Base-by-base conservation (phyloP, 1,284 basidiomycete species). In the Pseudozyma tsukubaensis region DNA sequence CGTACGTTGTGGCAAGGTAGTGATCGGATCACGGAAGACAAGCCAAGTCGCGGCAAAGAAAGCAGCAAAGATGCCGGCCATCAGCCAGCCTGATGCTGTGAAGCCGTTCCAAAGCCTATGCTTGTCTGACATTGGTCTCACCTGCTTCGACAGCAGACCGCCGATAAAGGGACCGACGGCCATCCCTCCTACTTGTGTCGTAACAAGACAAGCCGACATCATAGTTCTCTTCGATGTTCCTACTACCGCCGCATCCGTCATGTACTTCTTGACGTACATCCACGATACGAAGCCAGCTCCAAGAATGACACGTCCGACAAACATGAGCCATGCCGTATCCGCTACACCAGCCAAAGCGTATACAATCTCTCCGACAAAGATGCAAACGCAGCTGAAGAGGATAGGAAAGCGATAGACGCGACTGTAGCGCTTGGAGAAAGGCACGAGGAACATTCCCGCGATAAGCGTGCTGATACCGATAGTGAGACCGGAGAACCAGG, bases 401-500 rank as follows among this genome's bases (percentile, higher is more conserved):
- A 76, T 57, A 5, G 74, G 74, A 3, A 69, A 57, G 13, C 60
- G 62, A 44, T 76, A 76, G 9, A 51, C 62, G 0, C 54, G 57
- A 16, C 16, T 49, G 52, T 72, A 76, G 13, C 63, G 49, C 36
- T 42, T 51, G 14, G 74, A 76, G 18, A 76, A 69, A 16, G 74
- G 74, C 0, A 72, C 63, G 16, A 76, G 66, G n/a, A 76, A 52
- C 5, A 64, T 12, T 0, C 70, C 70, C 1, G 74, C 66, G 18
- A 72, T 40, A 9, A 72, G 39, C 14, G 67, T 69, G 7, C 55
- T 60, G 54, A 72, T 66, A 36, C 74, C 74, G 45, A 76, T 72
- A 24, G 70, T 69, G 32, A 76, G 66, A 39, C 74, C 74, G 1
- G 65, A 69, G 53, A 76, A 76, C 74, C 74, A 76, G 0, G 74